phyloP scores from a whole-genome alignment of 176 grass and related monocot genomes.

The Rhynchospora tenuis region DNA sequence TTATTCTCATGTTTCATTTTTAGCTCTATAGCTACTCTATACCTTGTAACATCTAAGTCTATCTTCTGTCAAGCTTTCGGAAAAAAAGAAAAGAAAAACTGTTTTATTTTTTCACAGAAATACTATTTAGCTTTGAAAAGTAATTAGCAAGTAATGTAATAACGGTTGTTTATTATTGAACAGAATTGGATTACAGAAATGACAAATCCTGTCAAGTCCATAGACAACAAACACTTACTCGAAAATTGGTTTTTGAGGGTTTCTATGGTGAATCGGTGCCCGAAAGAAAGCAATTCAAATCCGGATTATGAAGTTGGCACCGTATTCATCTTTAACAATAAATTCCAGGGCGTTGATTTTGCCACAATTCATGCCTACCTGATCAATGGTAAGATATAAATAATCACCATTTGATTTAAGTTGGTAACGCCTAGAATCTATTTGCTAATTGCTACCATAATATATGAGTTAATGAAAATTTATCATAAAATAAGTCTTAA shows the following conservation, averaged over 20 bases:
- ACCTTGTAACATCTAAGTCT: too few species aligned
- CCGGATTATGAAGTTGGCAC: conserved; percentile 60
- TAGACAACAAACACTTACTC: conserved; percentile 71
- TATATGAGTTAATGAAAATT: too few species aligned
- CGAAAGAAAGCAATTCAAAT: conserved; percentile 41
- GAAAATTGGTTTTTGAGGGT: conserved; percentile 69
- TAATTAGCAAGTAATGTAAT: background rate
- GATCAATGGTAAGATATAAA: conserved; percentile 56
- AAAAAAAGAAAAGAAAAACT: too few species aligned
- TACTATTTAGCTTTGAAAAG: background rate
- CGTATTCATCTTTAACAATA: conserved; percentile 72
- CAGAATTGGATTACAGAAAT: conserved; percentile 62
- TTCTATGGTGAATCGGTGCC: conserved; percentile 64
- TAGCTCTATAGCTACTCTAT: too few species aligned
- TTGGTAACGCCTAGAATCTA: too few species aligned
- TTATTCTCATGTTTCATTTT: too few species aligned
- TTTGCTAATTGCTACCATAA: too few species aligned
- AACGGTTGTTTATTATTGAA: background rate
- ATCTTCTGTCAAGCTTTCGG: too few species aligned
- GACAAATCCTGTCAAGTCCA: conserved; percentile 59
- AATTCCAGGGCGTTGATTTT: conserved; percentile 51
- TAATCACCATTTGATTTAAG: background rate
- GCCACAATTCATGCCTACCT: conserved; percentile 72
- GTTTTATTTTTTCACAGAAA: background rate
- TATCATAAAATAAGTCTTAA: too few species aligned